Percentiles rank a stretch among this genome's conserved stretches.
phyloP scores from a whole-genome alignment of 1,139 yeast genomes.

The Candida buenavistaensis region DNA sequence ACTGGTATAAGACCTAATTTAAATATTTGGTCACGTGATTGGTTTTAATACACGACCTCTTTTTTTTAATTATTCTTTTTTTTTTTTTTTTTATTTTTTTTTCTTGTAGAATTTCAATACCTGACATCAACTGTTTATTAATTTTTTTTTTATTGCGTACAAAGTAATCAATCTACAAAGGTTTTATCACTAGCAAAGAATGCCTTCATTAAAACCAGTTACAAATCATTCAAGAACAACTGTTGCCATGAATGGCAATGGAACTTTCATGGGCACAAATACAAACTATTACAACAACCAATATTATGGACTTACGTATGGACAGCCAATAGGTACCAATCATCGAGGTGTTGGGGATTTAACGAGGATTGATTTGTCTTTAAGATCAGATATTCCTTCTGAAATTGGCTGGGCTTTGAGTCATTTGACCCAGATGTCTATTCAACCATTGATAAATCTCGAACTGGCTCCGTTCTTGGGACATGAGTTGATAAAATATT shows the following conservation, averaged over 20 bases:
- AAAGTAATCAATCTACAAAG: too few relatives aligned
- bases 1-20: too few relatives aligned
- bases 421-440: conserved; percentile 58
- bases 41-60: conserved; percentile 1
- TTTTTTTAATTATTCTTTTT: neutral
- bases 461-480: conserved; percentile 51
- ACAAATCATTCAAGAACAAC: conserved; percentile 19
- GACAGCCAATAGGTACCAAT: conserved; percentile 43
- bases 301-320: conserved; percentile 14
- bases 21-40: too few relatives aligned
- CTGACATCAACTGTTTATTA: conserved; percentile 7
- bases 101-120: too few relatives aligned
- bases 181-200: too few relatives aligned
- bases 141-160: neutral
- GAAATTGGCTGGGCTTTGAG: conserved; percentile 71
- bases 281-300: too few relatives aligned
- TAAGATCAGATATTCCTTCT: conserved; percentile 54
- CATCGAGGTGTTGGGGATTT: conserved; percentile 57
- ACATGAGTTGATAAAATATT: conserved; percentile 47
- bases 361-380: conserved; percentile 62
- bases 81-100: neutral
- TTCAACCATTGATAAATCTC: conserved; percentile 50
- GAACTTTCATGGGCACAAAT: neutral
- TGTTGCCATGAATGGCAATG: conserved; percentile 18
- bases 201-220: conserved; percentile 17